These are phyloP conservation scores for Metarhizium sp. DNA, from an alignment of 2,329 filamentous ascomycete genomes.

Conservation along the genomic window DNA sequence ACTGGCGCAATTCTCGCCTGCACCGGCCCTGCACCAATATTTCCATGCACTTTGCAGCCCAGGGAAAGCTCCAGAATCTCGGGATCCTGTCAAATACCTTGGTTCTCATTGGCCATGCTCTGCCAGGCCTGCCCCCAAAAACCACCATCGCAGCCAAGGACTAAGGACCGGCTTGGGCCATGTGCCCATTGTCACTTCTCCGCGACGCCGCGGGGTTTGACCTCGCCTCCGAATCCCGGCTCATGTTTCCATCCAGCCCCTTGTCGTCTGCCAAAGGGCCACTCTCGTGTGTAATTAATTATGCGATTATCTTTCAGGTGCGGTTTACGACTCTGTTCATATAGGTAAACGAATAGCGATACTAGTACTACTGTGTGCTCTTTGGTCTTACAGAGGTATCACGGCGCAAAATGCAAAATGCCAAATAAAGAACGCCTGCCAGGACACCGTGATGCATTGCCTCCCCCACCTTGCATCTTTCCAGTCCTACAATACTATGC, in stretches of 20 bases:
- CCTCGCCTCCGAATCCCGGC: neutral
- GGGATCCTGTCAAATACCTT: neutral
- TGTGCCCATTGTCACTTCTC: too few species aligned
- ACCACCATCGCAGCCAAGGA: too few species aligned
- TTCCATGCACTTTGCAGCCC: neutral
- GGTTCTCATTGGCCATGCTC: conserved; percentile 1
- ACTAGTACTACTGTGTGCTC: neutral
- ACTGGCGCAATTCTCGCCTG: neutral
- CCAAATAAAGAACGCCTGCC: neutral
- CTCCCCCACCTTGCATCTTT: neutral
- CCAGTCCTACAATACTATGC: neutral
- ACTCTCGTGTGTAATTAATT: neutral
- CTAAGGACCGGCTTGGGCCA: too few species aligned
- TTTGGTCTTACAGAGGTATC: conserved; percentile 3
- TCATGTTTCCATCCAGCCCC: too few species aligned
- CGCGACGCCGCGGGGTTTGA: neutral
- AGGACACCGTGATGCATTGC: neutral
- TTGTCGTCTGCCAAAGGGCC: neutral
- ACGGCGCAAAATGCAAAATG: neutral
- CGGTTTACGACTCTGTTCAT: neutral
- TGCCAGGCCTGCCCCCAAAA: neutral
- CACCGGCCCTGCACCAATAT: neutral
- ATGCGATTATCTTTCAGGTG: too few species aligned
- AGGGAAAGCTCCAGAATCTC: neutral
- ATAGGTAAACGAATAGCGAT: neutral